phyloP scores from a whole-genome alignment of 306 rosid species.

The Cicer cuneatum region DNA sequence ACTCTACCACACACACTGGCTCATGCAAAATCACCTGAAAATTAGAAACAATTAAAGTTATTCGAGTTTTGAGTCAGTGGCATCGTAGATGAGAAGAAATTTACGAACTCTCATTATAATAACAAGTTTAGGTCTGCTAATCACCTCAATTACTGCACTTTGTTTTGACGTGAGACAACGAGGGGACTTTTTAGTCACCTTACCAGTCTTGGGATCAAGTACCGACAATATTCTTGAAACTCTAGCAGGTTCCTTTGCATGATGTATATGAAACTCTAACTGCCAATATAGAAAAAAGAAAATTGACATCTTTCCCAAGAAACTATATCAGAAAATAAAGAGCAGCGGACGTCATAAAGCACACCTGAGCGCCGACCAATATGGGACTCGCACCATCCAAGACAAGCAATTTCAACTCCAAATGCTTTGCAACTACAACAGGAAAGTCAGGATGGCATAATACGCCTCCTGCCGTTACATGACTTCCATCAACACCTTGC shows the following conservation, averaged over 20 bases:
- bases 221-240: constrained; percentile 71
- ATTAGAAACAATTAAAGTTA: constrained; percentile 34
- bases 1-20: constrained; percentile 79
- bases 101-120: neutral
- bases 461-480: constrained; percentile 84
- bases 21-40: constrained; percentile 73
- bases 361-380: constrained; percentile 87
- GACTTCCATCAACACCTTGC: constrained; percentile 75
- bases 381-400: constrained; percentile 85
- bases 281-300: constrained; percentile 46
- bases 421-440: constrained; percentile 68
- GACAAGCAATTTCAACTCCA: constrained; percentile 84
- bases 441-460: constrained; percentile 97
- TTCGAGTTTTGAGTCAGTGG: neutral
- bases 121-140: constrained; percentile 20
- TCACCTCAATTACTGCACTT: constrained; percentile 91
- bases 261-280: constrained; percentile 94
- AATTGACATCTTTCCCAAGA: constrained; percentile 19
- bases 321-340: constrained; percentile 6
- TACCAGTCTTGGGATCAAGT: constrained; percentile 88
- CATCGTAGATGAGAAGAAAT: constrained; percentile 2
- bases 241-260: constrained; percentile 80
- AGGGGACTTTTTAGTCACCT: constrained; percentile 80
- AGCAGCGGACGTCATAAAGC: constrained; percentile 34
- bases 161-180: constrained; percentile 88